These are phyloP conservation scores for Mortierella hygrophila DNA, from an alignment of 192 early-diverging fungal species.

Conservation along the genomic window DNA sequence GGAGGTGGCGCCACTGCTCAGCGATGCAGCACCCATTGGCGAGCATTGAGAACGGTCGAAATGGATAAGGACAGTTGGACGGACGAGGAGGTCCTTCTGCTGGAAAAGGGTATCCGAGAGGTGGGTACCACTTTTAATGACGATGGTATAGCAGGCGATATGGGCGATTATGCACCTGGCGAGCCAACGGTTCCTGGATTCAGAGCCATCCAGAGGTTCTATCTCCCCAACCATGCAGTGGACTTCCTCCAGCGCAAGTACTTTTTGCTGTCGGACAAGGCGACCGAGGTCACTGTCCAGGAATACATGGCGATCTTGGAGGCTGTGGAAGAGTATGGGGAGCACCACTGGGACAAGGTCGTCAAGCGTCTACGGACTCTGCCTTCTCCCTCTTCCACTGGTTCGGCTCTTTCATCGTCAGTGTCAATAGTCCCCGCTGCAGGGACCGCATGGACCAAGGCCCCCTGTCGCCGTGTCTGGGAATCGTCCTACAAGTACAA, in stretches of 20 bases:
- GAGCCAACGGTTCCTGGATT: conserved; percentile 9
- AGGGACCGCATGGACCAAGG: conserved; percentile 35
- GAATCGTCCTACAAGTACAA: conserved; percentile 43
- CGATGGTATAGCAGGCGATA: too few species aligned
- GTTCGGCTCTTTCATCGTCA: not conserved
- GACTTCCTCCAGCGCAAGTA: conserved; percentile 26
- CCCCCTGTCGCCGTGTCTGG: conserved; percentile 51
- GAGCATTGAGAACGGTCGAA: conserved; percentile 16
- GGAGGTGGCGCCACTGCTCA: conserved; percentile 29
- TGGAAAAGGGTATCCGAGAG: conserved; percentile 46
- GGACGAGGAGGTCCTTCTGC: conserved; percentile 19
- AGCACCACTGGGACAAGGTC: conserved; percentile 45
- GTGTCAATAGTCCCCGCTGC: not conserved
- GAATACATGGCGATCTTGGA: conserved; percentile 51
- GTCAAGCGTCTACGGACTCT: conserved; percentile 13
- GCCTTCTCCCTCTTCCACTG: conserved; percentile 1
- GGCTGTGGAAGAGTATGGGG: conserved; percentile 39
- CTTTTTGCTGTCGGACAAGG: conserved; percentile 49
- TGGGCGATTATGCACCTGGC: not conserved
- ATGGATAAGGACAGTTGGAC: conserved; percentile 25
- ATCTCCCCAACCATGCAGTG: conserved; percentile 17
- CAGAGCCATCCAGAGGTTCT: conserved; percentile 31
- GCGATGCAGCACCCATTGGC: conserved; percentile 38
- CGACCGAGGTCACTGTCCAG: conserved; percentile 24
- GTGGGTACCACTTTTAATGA: conserved; percentile 28